Evolutionary conservation across 306 rosid genomes (phyloP), one percentile per base, ranked within the genome.

Genomic region (Acacia acuminata): DNA sequence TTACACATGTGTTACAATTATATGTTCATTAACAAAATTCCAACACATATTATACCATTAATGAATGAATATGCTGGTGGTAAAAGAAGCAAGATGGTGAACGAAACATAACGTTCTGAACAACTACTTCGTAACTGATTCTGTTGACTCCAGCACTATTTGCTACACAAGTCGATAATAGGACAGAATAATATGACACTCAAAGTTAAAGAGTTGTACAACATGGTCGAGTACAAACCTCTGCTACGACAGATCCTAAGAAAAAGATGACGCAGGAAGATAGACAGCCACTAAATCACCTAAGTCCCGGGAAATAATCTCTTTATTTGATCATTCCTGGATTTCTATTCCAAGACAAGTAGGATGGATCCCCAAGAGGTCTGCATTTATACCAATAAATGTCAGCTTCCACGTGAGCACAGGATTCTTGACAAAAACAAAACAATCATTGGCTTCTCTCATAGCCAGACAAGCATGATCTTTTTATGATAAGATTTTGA

Each of bases 321-420:
- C 44, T 80, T 83, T 79, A 88, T 42, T 61, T 83, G 17, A 42
- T n/a, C 32, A 48, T 60, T 82, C 83, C 85, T 27, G 89, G 84
- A 77, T 80, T 72, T 85, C 58, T 91, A 89, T 94, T 93, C 98
- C 98, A 94, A 65, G 97, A 91, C 88, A 93, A 87, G 89, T 88
- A 94, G 38, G 97, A 86, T 67, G 97, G 94, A 85, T 94, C 98
- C 45, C 94, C 97, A 76, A 93, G 94, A 55, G 97, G 93, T 89
- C 98, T 94, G 97, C 94, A 86, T 44, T 22, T 74, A 81, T 86
- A 73, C 3, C 82, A 85, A 81, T 11, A 55, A 83, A 77, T 60
- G 77, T 84, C 81, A 84, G 61, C 73, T 70, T 80, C 43, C 40
- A 68, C 42, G 25, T 70, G 70, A 24, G 63, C 0, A 44, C 0